Base-by-base conservation (phyloP, 2,329 filamentous ascomycete species). In the Alternaria sp. region DNA sequence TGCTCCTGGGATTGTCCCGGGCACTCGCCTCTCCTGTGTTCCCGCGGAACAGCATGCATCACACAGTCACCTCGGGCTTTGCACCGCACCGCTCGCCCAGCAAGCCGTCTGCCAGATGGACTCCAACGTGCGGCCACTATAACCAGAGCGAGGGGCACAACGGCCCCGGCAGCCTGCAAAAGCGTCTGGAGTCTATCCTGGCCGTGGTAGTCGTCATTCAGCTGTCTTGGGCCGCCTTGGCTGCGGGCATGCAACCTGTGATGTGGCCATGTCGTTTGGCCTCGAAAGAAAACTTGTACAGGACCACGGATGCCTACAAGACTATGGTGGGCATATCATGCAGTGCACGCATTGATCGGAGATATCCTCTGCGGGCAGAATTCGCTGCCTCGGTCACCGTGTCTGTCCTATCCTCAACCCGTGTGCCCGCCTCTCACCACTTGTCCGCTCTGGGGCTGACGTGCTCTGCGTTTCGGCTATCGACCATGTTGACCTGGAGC, bases 391-490 rank as follows among this genome's bases (percentile, higher is more conserved):
- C 42, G 39, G 57, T 58, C 42, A 50, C 45, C 51, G 49, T 58
- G 60, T 57, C 60, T 67, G 66, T 58, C 52, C 56, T 63, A 60
- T 51, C 50, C 61, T 59, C 51, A 28, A 67, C 66, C 70, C 71
- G 62, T 69, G 72, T 58, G 60, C 60, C 56, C 54, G 60, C 54
- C 45, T 52, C 45, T 54, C 33, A 53, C 58, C 50, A 53, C 51
- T 56, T 62, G 63, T 67, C 62, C 65, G 62, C 62, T 63, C 61
- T 65, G 67, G 61, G 63, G 67, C 64, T 67, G 70, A 73, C 69
- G 68, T 72, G 72, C 70, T 65, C 60, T 61, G 52, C 54, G 68
- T 72, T 69, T 70, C 66, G 68, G 66, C 61, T 54, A 58, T 61
- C 68, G 65, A 67, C 66, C 61, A 66, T 67, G 46, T 46, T 41